Evolutionary conservation across 2,329 filamentous ascomycete genomes (phyloP).

Genomic region (Alternaria incomplexa): DNA sequence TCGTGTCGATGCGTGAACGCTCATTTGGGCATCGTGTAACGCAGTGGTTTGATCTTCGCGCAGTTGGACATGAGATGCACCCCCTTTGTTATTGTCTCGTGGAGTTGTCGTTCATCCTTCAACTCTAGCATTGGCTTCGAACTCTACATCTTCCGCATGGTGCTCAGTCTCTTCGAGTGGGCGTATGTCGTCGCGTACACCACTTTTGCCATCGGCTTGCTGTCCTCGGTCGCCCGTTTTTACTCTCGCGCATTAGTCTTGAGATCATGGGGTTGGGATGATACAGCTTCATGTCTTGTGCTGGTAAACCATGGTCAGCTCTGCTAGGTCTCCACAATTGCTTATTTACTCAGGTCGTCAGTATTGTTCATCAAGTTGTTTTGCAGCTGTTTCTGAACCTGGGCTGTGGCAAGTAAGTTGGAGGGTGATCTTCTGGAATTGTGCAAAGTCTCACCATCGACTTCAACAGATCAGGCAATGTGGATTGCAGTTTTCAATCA

Average conservation of each 20-base stretch:
- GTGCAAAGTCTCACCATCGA: background rate
- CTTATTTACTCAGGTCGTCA: background rate
- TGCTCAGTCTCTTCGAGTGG: background rate
- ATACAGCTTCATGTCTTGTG: background rate
- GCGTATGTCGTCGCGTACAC: background rate
- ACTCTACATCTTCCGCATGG: background rate
- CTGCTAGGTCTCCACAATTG: background rate
- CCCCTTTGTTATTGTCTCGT: background rate
- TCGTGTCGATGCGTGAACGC: background rate
- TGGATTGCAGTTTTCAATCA: background rate
- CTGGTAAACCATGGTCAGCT: background rate
- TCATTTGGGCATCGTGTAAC: background rate
- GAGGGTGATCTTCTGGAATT: background rate
- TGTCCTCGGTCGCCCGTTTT: constrained; percentile 2
- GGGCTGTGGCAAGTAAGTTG: constrained; percentile 2
- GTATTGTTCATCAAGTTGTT: background rate
- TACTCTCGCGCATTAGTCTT: constrained; percentile 3
- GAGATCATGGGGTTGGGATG: constrained; percentile 8
- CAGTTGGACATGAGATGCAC: background rate
- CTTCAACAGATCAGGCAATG: background rate
- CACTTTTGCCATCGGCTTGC: background rate
- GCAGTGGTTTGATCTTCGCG: background rate
- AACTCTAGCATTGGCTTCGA: background rate
- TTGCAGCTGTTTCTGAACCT: background rate
- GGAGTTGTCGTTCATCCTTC: background rate